Percentiles rank a stretch among this genome's conserved stretches.
Conservation (phyloP, 192 early-diverging fungal genomes). For the Coemansia asiatica region DNA sequence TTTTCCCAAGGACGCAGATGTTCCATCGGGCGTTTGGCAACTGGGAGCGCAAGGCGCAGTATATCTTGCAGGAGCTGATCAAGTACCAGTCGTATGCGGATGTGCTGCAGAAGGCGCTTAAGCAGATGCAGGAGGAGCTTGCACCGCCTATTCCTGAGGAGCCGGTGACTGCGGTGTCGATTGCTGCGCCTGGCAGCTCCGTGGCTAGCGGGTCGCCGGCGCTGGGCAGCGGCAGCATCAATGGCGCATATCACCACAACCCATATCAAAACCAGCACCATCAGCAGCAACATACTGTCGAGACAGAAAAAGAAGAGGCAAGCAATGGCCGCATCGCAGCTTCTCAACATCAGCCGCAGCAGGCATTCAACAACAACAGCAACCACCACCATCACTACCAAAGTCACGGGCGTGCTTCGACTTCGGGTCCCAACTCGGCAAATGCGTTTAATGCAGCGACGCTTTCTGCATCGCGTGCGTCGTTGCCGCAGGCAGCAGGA, state of each 20-base stretch:
- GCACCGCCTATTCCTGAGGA: slow-evolving; percentile 49
- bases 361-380: too few relatives aligned
- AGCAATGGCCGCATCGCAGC: not conserved
- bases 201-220: slow-evolving; percentile 9
- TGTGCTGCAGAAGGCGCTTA: slow-evolving; percentile 65
- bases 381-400: not conserved
- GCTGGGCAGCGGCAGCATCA: slow-evolving; percentile 16
- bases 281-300: not conserved
- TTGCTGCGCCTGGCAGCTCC: not conserved
- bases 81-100: slow-evolving; percentile 82
- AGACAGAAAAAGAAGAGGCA: not conserved
- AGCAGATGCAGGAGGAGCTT: slow-evolving; percentile 53
- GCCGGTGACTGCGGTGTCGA: not conserved
- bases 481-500: slow-evolving; percentile 36
- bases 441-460: not conserved
- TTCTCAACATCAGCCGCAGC: not conserved
- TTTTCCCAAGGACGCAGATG: slow-evolving; percentile 59
- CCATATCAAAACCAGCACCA: not conserved
- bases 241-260: not conserved
- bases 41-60: slow-evolving; percentile 78
- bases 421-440: not conserved
- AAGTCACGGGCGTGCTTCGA: not conserved
- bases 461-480: slow-evolving; percentile 25
- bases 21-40: slow-evolving; percentile 69
- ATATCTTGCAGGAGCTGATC: slow-evolving; percentile 78